Percentiles rank a stretch among this genome's conserved stretches.
phyloP scores from a whole-genome alignment of 305 asterid genomes.

The Ilex paraguariensis region DNA sequence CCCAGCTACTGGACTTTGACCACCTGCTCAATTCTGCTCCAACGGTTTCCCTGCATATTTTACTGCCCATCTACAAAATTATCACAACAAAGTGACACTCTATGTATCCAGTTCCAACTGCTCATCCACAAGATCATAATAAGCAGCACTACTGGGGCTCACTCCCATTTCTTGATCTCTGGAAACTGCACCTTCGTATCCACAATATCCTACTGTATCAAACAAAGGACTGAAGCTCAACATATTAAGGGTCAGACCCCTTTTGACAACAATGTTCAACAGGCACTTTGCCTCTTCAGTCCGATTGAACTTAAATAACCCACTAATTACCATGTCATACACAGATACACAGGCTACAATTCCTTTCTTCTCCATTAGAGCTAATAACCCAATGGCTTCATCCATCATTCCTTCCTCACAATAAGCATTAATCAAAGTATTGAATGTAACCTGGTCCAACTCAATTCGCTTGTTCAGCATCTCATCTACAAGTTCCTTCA shows the following conservation, averaged over 20 bases:
- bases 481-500: conserved; percentile 17
- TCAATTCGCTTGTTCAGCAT: conserved; percentile 21
- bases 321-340: conserved; percentile 19
- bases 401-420: conserved; percentile 13
- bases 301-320: conserved; percentile 15
- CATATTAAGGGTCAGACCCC: conserved; percentile 15
- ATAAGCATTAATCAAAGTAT: conserved; percentile 18
- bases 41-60: no score
- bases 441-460: conserved; percentile 13
- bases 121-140: no score
- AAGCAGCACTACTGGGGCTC: not conserved
- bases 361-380: conserved; percentile 26
- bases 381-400: conserved; percentile 19
- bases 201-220: conserved; percentile 8
- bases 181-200: conserved; percentile 9
- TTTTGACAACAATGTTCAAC: conserved; percentile 26
- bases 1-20: no score
- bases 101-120: no score
- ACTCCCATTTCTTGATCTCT: conserved; percentile 5
- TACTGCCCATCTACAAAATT: no score
- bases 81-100: no score
- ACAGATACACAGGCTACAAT: conserved; percentile 6
- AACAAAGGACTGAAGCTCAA: conserved; percentile 10
- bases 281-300: conserved; percentile 18
- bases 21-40: no score